A percentile compares a stretch with the other conserved stretches of the same genome.
Conservation (phyloP, 139 green algal species). For the Volvox reticuliferus region DNA sequence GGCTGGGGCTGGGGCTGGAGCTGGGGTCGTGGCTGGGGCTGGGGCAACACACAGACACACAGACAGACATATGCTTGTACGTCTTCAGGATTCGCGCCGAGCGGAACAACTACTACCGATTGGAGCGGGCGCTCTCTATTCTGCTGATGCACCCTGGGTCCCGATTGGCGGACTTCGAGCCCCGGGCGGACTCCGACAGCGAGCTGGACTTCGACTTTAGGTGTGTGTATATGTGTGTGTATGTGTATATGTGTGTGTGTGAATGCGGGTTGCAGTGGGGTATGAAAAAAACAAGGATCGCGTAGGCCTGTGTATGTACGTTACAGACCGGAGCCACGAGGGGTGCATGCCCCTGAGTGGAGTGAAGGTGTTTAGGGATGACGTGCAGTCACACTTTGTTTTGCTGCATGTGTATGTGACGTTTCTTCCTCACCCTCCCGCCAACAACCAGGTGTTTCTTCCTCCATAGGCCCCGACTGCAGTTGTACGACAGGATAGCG, state of each 20-base stretch:
- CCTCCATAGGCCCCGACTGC: conserved; percentile 74
- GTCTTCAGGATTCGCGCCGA: conserved; percentile 70
- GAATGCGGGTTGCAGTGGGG: too few species aligned
- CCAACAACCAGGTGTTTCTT: conserved; percentile 83
- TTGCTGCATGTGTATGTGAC: too few species aligned
- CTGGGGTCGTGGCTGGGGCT: background rate
- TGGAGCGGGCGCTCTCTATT: conserved; percentile 85
- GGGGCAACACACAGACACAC: background rate
- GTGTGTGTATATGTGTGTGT: conserved; percentile 1
- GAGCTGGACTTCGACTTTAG: conserved; percentile 77
- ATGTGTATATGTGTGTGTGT: too few species aligned
- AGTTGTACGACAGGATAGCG: conserved; percentile 86
- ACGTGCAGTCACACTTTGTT: too few species aligned
- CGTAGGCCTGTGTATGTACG: too few species aligned
- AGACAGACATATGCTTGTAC: background rate
- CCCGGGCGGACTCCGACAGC: background rate
- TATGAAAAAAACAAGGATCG: too few species aligned
- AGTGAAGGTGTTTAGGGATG: too few species aligned
- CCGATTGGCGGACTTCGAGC: conserved; percentile 51
- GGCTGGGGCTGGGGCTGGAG: background rate
- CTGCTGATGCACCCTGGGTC: conserved; percentile 71
- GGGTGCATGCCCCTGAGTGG: too few species aligned
- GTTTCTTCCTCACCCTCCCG: too few species aligned
- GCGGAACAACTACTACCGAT: conserved; percentile 94
- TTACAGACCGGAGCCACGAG: too few species aligned